These are phyloP conservation scores for Hyaloscypha bicolor DNA, from an alignment of 495 filamentous ascomycete species.

Conservation along the genomic window DNA sequence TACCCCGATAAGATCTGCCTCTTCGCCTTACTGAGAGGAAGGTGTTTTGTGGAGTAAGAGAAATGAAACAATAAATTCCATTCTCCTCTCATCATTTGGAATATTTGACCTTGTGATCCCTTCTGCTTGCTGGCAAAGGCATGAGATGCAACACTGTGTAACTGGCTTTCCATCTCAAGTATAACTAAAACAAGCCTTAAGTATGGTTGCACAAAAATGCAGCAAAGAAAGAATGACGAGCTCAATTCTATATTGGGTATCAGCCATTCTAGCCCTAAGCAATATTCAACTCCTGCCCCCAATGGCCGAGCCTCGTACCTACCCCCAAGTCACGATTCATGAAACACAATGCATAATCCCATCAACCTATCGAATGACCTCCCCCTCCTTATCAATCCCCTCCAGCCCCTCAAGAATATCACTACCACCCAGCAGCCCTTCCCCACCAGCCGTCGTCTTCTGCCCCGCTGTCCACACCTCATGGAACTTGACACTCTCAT, in stretches of 20 bases:
- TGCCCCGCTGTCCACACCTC: conserved; percentile 80
- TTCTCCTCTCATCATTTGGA: too few species aligned
- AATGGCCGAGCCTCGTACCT: background rate
- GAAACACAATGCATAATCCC: background rate
- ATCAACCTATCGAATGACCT: conserved; percentile 50
- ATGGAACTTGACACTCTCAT: conserved; percentile 94
- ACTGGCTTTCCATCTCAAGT: too few species aligned
- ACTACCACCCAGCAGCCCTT: conserved; percentile 79
- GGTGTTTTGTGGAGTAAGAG: too few species aligned
- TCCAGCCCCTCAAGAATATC: conserved; percentile 85
- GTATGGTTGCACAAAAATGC: too few species aligned
- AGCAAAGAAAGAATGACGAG: background rate
- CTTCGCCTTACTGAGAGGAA: too few species aligned
- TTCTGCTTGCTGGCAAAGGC: too few species aligned
- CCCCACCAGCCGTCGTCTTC: conserved; percentile 55
- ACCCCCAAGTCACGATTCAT: background rate
- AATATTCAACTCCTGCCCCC: background rate
- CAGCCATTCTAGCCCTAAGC: conserved; percentile 6
- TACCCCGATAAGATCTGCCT: too few species aligned
- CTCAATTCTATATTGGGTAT: background rate
- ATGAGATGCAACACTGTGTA: too few species aligned
- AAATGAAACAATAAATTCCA: too few species aligned
- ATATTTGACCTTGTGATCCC: too few species aligned
- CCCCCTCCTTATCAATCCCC: conserved; percentile 79
- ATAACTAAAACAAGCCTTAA: too few species aligned